Base-by-base conservation (phyloP, 345 rosid genomes). In the Orychophragmus violaceus region DNA sequence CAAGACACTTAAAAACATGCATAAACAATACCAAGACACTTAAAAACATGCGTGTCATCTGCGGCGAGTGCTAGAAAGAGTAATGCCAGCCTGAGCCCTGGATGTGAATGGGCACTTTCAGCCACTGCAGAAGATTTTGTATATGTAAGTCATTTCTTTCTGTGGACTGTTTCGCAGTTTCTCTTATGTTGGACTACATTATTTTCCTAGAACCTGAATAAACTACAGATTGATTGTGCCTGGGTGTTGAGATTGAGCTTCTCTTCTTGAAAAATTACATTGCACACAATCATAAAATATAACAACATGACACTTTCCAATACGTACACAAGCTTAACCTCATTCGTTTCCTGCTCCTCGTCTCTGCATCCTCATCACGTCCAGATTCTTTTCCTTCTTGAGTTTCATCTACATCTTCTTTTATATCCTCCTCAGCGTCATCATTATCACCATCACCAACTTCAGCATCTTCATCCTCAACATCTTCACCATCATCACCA, bases 31-130 rank as follows among this genome's bases (percentile, higher is more conserved):
- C n/a, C n/a, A n/a, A n/a, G n/a, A n/a, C n/a, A n/a, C n/a, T n/a
- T n/a, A n/a, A n/a, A n/a, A n/a, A n/a, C n/a, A n/a, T 94, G 99
- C 97, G 76, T 94, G 78, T 83, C 92, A 59, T 83, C 87, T 80
- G 97, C 93, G 60, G 62, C 90, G 58, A 76, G 80, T 72, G 86
- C 84, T 62, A 81, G 86, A 81, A 76, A 17, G 71, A 72, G 82
- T 75, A 80, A 74, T 78, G 62, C 76, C 57, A 77, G 74, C 74
- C 68, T 88, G 56, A 77, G 50, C 67, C 82, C 97, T 48, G 95
- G 89, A 76, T 72, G 73, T 80, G 97, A 90, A 59, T 90, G 99
- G 99, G 93, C 92, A 68, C 66, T 79, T 70, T 78, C 95, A 62
- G 96, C 90, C 58, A 66, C 51, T 33, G 86, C 90, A 5, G 89